Evolutionary conservation across 2,329 filamentous ascomycete genomes (phyloP), one percentile per base, ranked within the genome.

Genomic region (Daldinia sp.): DNA sequence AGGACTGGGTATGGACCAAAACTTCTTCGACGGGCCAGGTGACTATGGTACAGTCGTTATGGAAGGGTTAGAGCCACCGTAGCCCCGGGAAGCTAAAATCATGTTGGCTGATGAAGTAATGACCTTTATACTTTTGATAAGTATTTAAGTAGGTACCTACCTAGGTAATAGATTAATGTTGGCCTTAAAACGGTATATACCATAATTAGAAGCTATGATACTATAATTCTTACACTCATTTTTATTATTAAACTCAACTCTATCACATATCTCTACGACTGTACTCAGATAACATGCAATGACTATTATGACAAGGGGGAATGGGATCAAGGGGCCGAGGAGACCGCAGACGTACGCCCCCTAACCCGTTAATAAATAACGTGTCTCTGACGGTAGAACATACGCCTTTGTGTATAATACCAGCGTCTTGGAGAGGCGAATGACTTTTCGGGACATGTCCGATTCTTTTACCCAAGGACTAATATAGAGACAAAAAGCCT

Each of bases 1-100:
- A 2, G 69, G 64, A 9, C 54, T 71, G 9, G 70, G 66, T 2
- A 63, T 73, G 30, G 71, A 72, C 48, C 71, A 72, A 51, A 71
- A 70, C 41, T 73, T 72, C 59, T 72, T 72, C 48, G 70, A 71
- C n/a, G 67, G 59, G 1, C 56, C 62, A 13, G 67, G 64, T 8
- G 68, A 70, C 29, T 73, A 72, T 45, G 66, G 68, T 8, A 61
- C 66, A 0, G 51, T 48, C 5, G 52, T 70, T 19, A 30, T 73
- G 45, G 64, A 67, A 30, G 68, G 63, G 35, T 15, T 73, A 10
- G 58, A 59, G 15, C 34, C 35, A 9, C 29, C 13, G 13, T 45
- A 39, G 7, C n/a, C 3, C 11, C 13, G 21, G 9, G 21, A n/a
- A n/a, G 13, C 21, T 15, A 7, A 9, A 23, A 8, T 45, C 2